Conservation (phyloP, 179 eudicot genomes). For the Monotropa hypopitys region DNA sequence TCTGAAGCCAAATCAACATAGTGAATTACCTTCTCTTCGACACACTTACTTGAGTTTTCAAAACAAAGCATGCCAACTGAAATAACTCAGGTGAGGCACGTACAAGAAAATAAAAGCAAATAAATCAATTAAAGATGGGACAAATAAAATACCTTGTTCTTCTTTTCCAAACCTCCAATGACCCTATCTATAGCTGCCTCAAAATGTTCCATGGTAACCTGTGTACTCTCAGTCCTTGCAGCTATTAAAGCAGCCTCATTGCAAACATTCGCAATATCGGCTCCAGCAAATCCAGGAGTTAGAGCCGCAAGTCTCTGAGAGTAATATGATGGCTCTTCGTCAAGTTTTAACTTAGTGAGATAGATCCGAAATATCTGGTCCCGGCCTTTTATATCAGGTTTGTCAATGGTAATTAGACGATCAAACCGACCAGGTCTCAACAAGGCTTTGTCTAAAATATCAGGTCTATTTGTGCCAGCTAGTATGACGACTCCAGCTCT, state of each 20-base stretch:
- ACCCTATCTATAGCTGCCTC: constrained; percentile 79
- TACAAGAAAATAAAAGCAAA: neutral
- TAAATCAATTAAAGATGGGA: neutral
- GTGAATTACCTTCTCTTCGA: neutral
- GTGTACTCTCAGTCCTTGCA: constrained; percentile 47
- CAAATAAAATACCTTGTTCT: constrained; percentile 17
- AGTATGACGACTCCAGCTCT: constrained; percentile 80
- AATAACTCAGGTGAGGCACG: neutral
- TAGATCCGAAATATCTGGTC: constrained; percentile 71
- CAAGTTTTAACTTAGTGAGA: constrained; percentile 65
- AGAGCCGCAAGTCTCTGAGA: constrained; percentile 79
- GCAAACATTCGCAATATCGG: constrained; percentile 87
- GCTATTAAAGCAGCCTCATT: constrained; percentile 90
- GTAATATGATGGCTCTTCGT: constrained; percentile 55
- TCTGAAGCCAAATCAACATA: neutral
- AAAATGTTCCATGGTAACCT: constrained; percentile 57
- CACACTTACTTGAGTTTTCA: neutral
- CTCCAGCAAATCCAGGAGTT: constrained; percentile 93
- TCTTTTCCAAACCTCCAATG: constrained; percentile 64
- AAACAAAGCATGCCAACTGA: neutral
- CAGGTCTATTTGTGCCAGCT: constrained; percentile 90
- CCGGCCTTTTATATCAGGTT: constrained; percentile 82
- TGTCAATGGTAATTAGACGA: constrained; percentile 66
- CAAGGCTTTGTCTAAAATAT: constrained; percentile 81
- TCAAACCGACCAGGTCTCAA: constrained; percentile 88